These are phyloP conservation scores for Aureobasidium sp. DNA, from an alignment of 2,329 filamentous ascomycete species.

Conservation along the genomic window DNA sequence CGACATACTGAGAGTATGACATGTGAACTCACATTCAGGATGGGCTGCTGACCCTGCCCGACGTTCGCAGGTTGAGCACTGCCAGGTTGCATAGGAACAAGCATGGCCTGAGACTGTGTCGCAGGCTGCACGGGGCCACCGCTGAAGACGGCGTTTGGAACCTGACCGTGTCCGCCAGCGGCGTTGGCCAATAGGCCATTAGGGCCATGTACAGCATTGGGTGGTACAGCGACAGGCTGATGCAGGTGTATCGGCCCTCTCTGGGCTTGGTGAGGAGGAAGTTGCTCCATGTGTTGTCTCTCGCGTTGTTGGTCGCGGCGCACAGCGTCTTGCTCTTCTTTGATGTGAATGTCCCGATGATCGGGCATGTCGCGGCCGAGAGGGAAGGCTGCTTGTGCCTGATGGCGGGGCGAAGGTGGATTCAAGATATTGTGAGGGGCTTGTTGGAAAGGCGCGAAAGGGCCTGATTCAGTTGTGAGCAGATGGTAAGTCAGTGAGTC, in stretches of 20 bases:
- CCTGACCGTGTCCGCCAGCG: slow-evolving; percentile 35
- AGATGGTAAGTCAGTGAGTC: not conserved
- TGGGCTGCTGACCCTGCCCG: slow-evolving; percentile 74
- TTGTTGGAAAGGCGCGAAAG: slow-evolving; percentile 34
- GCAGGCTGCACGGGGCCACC: slow-evolving; percentile 61
- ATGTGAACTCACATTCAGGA: slow-evolving; percentile 54
- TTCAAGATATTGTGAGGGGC: slow-evolving; percentile 36
- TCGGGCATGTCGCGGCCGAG: slow-evolving; percentile 34
- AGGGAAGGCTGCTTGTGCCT: slow-evolving; percentile 29
- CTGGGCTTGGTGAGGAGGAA: slow-evolving; percentile 75
- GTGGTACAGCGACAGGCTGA: slow-evolving; percentile 75
- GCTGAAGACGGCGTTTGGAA: slow-evolving; percentile 57
- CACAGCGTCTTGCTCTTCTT: slow-evolving; percentile 49
- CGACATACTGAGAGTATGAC: not conserved
- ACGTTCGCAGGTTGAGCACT: slow-evolving; percentile 36
- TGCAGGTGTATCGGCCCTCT: slow-evolving; percentile 84
- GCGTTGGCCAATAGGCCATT: slow-evolving; percentile 66
- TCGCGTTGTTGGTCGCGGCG: slow-evolving; percentile 41
- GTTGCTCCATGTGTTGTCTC: slow-evolving; percentile 57
- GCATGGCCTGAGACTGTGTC: slow-evolving; percentile 37
- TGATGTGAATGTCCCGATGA: slow-evolving; percentile 43
- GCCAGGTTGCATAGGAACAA: slow-evolving; percentile 37
- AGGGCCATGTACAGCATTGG: slow-evolving; percentile 81
- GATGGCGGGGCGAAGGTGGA: slow-evolving; percentile 34
- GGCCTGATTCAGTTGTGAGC: slow-evolving; percentile 19